Conservation (phyloP, 495 filamentous ascomycete genomes). For the Podospora pseudoanserina region DNA sequence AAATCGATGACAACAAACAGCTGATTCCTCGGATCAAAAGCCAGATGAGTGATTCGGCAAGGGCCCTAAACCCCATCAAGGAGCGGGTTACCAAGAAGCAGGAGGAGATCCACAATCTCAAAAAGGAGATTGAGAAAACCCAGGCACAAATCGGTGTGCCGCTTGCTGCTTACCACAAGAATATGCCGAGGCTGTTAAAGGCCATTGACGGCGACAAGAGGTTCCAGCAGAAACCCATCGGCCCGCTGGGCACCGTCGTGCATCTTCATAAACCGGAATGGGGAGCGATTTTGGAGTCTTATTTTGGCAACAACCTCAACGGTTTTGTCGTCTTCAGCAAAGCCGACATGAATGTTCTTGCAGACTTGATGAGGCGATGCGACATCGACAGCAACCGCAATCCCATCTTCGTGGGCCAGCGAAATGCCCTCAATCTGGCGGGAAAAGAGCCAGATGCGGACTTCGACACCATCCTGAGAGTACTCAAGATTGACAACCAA, state of each 20-base stretch:
- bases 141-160: conserved; percentile 21
- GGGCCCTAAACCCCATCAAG: conserved; percentile 39
- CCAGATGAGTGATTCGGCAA: conserved; percentile 34
- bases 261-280: conserved; percentile 74
- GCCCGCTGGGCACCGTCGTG: conserved; percentile 76
- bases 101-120: conserved; percentile 31
- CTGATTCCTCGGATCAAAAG: conserved; percentile 31
- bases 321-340: conserved; percentile 79
- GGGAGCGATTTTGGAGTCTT: conserved; percentile 76
- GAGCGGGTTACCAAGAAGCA: conserved; percentile 41
- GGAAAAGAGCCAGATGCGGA: conserved; percentile 66
- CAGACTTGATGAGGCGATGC: conserved; percentile 54
- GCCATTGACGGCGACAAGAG: conserved; percentile 62
- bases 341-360: conserved; percentile 61
- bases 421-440: conserved; percentile 55
- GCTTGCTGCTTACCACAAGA: conserved; percentile 54
- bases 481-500: conserved; percentile 77
- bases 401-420: conserved; percentile 64
- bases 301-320: conserved; percentile 59
- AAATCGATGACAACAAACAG: conserved; percentile 37
- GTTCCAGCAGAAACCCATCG: conserved; percentile 71
- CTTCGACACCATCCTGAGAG: conserved; percentile 73
- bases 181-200: conserved; percentile 59
- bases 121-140: conserved; percentile 17
- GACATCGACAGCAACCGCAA: conserved; percentile 43